Percentiles rank a stretch among this genome's conserved stretches.
Evolutionary conservation across 2,329 filamentous ascomycete species (phyloP).

Genomic region (Aspergillus pseudoglaucus): DNA sequence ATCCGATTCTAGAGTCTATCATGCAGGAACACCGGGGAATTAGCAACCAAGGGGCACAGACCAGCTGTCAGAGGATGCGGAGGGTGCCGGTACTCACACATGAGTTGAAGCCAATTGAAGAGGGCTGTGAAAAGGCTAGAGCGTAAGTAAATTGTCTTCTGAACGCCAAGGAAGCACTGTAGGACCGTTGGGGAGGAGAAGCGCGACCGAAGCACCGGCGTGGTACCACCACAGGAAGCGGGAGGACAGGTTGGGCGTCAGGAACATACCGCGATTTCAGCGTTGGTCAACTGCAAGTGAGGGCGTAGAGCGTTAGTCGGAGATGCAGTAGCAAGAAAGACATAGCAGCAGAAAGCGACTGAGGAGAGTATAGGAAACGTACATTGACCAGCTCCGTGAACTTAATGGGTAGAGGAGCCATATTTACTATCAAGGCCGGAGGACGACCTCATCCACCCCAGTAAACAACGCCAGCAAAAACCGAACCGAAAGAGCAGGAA

Average conservation of each 20-base stretch:
- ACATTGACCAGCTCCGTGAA: slow-evolving; percentile 86
- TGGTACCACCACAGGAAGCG: slow-evolving; percentile 1
- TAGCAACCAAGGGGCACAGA: slow-evolving; percentile 9
- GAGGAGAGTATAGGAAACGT: slow-evolving; percentile 25
- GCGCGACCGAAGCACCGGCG: slow-evolving; percentile 15
- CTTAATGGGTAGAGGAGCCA: slow-evolving; percentile 74
- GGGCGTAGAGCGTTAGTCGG: slow-evolving; percentile 30
- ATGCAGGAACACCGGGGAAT: slow-evolving; percentile 12
- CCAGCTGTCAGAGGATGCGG: not conserved
- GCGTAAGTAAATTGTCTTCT: slow-evolving; percentile 17
- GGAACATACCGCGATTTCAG: slow-evolving; percentile 48
- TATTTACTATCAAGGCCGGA: slow-evolving; percentile 39
- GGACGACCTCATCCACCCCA: slow-evolving; percentile 38
- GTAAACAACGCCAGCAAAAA: slow-evolving; percentile 33
- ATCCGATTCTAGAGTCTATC: slow-evolving; percentile 93
- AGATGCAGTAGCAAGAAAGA: not conserved
- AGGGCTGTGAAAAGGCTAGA: slow-evolving; percentile 44
- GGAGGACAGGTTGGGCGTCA: slow-evolving; percentile 4
- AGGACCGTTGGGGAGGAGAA: not conserved
- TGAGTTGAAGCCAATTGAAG: slow-evolving; percentile 78
- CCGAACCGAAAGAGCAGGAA: slow-evolving; percentile 6
- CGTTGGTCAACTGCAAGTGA: slow-evolving; percentile 43
- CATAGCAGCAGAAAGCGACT: slow-evolving; percentile 30
- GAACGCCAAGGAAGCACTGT: not conserved
- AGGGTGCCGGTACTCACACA: slow-evolving; percentile 55